A percentile compares a stretch with the other conserved stretches of the same genome.
Conservation (phyloP, 1,284 basidiomycete genomes). For the Pseudozyma sp. region DNA sequence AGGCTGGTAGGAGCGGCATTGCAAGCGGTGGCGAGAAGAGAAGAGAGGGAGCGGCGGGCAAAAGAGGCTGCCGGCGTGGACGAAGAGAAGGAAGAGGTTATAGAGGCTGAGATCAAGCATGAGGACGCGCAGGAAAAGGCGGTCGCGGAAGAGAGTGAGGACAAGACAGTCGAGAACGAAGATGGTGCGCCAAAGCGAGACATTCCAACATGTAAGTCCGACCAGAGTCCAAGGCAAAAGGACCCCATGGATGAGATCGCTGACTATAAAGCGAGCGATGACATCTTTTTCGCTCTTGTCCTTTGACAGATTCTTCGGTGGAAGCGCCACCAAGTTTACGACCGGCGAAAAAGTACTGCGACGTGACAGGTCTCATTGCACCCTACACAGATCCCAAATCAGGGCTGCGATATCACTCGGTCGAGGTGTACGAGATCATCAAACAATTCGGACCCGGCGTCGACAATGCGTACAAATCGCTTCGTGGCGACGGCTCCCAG, state of each 20-base stretch:
- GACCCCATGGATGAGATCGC: no score
- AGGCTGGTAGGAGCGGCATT: conserved; percentile 42
- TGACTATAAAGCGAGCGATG: no score
- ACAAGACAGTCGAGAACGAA: neutral
- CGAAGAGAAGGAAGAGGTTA: neutral
- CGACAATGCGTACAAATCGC: conserved; percentile 62
- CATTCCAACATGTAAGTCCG: conserved; percentile 32
- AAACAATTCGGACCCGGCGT: conserved; percentile 74
- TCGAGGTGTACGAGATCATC: conserved; percentile 84
- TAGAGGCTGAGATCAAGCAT: conserved; percentile 1
- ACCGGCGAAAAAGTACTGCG: conserved; percentile 83
- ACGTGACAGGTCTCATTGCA: conserved; percentile 86
- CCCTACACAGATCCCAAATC: conserved; percentile 87
- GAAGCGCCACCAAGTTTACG: conserved; percentile 85
- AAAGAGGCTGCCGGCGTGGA: conserved; percentile 13
- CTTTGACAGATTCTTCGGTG: conserved; percentile 77
- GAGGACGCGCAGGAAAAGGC: conserved; percentile 2
- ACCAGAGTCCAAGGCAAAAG: no score
- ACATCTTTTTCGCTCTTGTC: neutral
- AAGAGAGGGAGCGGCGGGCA: conserved; percentile 33
- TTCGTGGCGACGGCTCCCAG: conserved; percentile 62
- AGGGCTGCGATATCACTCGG: conserved; percentile 83
- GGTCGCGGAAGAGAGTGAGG: conserved; percentile 1
- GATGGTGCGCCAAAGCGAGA: conserved; percentile 28
- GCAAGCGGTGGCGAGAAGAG: conserved; percentile 35